phyloP scores from a whole-genome alignment of 2,329 filamentous ascomycete genomes.

The Cladophialophora carrionii region DNA sequence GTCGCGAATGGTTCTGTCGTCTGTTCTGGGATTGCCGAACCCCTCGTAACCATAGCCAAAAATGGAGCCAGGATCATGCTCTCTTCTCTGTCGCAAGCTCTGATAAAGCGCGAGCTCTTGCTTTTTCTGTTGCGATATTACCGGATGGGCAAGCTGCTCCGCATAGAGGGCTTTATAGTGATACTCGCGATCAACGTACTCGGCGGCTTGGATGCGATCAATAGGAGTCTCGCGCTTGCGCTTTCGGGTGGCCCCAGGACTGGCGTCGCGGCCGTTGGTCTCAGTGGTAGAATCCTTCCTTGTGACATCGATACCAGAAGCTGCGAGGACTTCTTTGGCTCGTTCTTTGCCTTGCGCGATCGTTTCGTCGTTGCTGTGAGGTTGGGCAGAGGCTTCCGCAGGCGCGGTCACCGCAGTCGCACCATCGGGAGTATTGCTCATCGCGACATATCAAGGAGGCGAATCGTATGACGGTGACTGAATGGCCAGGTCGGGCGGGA shows the following conservation, averaged over 20 bases:
- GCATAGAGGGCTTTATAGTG: slow-evolving; percentile 59
- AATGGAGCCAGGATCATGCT: slow-evolving; percentile 60
- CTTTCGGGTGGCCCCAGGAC: slow-evolving; percentile 42
- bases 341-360: slow-evolving; percentile 64
- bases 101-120: slow-evolving; percentile 72
- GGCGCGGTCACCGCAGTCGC: slow-evolving; percentile 32
- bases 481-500: slow-evolving; percentile 16
- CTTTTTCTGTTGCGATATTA: slow-evolving; percentile 65
- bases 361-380: slow-evolving; percentile 43
- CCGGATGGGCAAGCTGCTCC: slow-evolving; percentile 58
- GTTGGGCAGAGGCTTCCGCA: slow-evolving; percentile 20
- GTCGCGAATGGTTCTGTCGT: slow-evolving; percentile 62
- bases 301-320: slow-evolving; percentile 48
- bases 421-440: slow-evolving; percentile 32
- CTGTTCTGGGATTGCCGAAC: slow-evolving; percentile 85
- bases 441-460: slow-evolving; percentile 32
- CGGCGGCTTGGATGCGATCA: slow-evolving; percentile 59
- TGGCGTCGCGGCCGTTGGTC: slow-evolving; percentile 40
- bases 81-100: slow-evolving; percentile 62
- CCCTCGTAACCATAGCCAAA: slow-evolving; percentile 79
- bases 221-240: slow-evolving; percentile 53
- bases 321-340: slow-evolving; percentile 61
- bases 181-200: slow-evolving; percentile 68
- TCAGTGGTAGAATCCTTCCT: slow-evolving; percentile 42
- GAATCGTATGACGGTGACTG: background rate